phyloP scores from a whole-genome alignment of 371 early-diverging fungal genomes.

The Apophysomyces trapeziformis region DNA sequence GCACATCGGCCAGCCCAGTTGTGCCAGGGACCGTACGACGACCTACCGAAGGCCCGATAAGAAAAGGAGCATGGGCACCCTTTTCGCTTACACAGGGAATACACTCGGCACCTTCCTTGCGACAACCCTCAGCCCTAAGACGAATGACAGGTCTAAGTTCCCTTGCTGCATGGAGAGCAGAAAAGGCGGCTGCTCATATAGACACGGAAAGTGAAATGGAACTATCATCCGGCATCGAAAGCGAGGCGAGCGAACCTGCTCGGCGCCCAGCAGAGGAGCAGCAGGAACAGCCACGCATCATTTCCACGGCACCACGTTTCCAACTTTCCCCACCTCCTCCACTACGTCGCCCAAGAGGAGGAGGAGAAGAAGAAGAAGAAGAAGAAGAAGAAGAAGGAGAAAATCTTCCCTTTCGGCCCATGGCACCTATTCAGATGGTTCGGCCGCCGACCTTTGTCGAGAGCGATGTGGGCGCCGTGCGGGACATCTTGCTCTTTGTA shows the following conservation, averaged over 20 bases:
- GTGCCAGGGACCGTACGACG: background rate
- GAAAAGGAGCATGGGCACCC: background rate
- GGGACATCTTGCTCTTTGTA: background rate
- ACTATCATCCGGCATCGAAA: background rate
- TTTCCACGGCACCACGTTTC: background rate
- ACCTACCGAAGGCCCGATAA: background rate
- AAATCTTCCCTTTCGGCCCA: background rate
- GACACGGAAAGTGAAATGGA: background rate
- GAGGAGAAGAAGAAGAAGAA: no score
- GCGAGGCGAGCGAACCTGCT: background rate
- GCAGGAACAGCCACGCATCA: background rate
- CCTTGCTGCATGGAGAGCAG: background rate
- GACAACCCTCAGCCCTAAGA: background rate
- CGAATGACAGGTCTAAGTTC: background rate
- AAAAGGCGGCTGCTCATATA: background rate
- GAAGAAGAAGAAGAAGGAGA: background rate
- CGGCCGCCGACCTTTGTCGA: constrained; percentile 1
- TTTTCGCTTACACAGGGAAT: background rate
- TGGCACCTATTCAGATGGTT: background rate
- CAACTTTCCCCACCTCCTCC: background rate
- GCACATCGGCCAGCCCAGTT: background rate
- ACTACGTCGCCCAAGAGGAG: background rate
- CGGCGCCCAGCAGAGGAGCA: background rate
- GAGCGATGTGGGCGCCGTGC: background rate
- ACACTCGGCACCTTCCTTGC: background rate